Base-by-base conservation (phyloP, 75 land plant genomes). In the Pseudotsuga menziesii region DNA sequence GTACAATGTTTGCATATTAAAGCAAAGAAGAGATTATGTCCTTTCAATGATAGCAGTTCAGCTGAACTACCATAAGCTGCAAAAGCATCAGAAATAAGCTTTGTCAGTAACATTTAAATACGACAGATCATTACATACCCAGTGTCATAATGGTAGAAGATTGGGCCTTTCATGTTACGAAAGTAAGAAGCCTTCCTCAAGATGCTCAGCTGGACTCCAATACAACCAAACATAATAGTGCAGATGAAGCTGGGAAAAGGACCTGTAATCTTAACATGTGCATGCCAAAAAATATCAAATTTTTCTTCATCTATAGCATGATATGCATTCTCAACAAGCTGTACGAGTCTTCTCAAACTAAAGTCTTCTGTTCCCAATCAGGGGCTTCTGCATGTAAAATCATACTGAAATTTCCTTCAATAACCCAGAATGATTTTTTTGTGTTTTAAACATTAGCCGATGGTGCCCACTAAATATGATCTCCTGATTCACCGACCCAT, bases 401-500 rank as follows among this genome's bases (percentile, higher is more conserved):
- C 69, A 64, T 41, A 35, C 29, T 26, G 26, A 26, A 61, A 61
- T 17, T 8, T 8, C 15, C 41, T 32, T 64, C 32, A 39, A 32
- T 29, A 29, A 32, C 69, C 35, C 35, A 7, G 39, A 32, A 64
- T 32, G n/a, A 64, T 11, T 32, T 32, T 64, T 20, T 64, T 64
- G 17, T 64, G 15, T 29, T 29, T 64, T 64, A 4, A 20, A 5
- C 41, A 64, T 36, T 5, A 14, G 41, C 15, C 17, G 39, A 32
- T 19, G 32, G 41, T 17, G 9, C 4, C 36, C 32, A 32, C 39
- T 35, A 63, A 35, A 35, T 35, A 64, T 32, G 1, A 29, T 32
- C 16, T 64, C 39, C 69, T 35, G 69, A 4, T 64, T 64, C 69
- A 64, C 41, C 69, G 35, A 32, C 39, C 41, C 69, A 64, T 64